Evolutionary conservation across 2,329 filamentous ascomycete species (phyloP).

Genomic region (Colletotrichum acutatum): DNA sequence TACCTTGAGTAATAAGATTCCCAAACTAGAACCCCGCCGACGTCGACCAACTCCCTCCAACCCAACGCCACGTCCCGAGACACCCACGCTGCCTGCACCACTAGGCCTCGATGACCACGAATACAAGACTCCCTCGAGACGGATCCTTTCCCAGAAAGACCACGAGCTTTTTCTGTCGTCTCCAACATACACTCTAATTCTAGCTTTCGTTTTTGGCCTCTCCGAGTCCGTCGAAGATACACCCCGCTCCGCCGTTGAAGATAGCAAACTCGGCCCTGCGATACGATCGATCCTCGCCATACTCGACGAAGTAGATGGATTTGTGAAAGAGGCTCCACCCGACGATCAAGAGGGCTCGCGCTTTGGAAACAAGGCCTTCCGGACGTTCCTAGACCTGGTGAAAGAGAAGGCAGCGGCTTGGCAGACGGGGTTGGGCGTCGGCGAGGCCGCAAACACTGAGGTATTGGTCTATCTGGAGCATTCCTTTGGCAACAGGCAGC

Average conservation of each 20-base stretch:
- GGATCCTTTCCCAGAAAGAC: constrained; percentile 84
- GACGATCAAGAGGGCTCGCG: constrained; percentile 88
- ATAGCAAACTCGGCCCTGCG: constrained; percentile 65
- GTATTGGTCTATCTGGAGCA: constrained; percentile 83
- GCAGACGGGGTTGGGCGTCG: constrained; percentile 71
- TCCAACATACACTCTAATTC: constrained; percentile 78
- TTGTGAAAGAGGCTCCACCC: constrained; percentile 78
- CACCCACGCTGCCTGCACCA: constrained; percentile 77
- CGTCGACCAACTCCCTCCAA: constrained; percentile 64
- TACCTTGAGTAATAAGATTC: constrained; percentile 55
- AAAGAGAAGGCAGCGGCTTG: constrained; percentile 66
- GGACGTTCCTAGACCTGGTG: constrained; percentile 79
- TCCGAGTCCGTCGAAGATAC: constrained; percentile 82
- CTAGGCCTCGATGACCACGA: constrained; percentile 68
- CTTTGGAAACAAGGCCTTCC: constrained; percentile 95
- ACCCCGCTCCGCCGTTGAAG: constrained; percentile 71
- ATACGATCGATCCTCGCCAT: constrained; percentile 75
- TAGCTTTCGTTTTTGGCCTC: constrained; percentile 87
- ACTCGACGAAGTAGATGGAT: constrained; percentile 74
- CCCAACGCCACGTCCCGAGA: constrained; percentile 75
- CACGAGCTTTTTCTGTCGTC: constrained; percentile 85
- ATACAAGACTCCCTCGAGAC: constrained; percentile 76
- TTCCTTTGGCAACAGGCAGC: constrained; percentile 84
- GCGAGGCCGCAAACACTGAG: constrained; percentile 71
- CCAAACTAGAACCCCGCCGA: constrained; percentile 74